Conservation (phyloP, 2,329 filamentous ascomycete species). For the Trichoderma hamatum region DNA sequence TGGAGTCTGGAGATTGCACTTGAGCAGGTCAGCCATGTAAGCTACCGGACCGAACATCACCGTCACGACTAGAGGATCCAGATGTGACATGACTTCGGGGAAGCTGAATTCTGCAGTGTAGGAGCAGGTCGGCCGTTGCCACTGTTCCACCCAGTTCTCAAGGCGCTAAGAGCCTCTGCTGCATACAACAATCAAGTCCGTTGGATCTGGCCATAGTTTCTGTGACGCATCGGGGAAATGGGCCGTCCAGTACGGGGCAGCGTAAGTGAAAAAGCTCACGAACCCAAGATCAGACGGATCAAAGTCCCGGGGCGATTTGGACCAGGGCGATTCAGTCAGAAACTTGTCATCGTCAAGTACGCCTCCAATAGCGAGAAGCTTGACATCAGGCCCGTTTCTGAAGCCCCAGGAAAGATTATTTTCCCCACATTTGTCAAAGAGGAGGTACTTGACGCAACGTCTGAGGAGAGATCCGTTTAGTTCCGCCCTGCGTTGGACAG, state of each 20-base stretch:
- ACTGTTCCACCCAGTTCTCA: conserved; percentile 23
- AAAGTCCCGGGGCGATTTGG: neutral
- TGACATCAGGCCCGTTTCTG: neutral
- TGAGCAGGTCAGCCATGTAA: conserved; percentile 7
- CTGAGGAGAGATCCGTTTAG: conserved; percentile 11
- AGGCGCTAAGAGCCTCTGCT: conserved; percentile 3
- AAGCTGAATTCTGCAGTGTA: neutral
- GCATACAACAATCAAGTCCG: conserved; percentile 9
- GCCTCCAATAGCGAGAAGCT: neutral
- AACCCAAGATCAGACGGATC: conserved; percentile 5
- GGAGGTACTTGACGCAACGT: conserved; percentile 22
- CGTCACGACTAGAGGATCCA: conserved; percentile 16
- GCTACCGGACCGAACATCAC: neutral
- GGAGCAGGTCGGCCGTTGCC: conserved; percentile 10
- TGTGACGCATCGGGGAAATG: conserved; percentile 2
- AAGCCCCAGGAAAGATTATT: conserved; percentile 6
- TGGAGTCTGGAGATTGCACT: conserved; percentile 7
- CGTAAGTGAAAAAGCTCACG: conserved; percentile 20
- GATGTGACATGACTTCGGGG: neutral
- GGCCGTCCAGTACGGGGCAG: conserved; percentile 17
- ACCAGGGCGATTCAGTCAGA: neutral
- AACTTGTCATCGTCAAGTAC: neutral
- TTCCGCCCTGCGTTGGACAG: neutral
- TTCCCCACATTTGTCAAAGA: conserved; percentile 9
- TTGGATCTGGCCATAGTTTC: neutral